Evolutionary conservation across 805 yeast genomes (phyloP), one percentile per base, ranked within the genome.

Genomic region (Ogataea naganishii): DNA sequence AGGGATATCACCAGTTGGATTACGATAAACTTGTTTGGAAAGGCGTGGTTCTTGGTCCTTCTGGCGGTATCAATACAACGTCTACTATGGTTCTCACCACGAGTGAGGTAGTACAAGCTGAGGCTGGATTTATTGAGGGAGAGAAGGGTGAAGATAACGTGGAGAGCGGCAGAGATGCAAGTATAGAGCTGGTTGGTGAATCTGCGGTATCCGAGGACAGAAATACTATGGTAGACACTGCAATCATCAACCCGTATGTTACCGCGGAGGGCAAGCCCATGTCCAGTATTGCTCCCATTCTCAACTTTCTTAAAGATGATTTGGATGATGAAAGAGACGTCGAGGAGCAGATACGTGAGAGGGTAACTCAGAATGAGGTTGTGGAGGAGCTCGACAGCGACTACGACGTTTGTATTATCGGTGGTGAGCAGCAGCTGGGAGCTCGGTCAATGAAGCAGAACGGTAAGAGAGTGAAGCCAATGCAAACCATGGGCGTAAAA

Each of bases 11-110:
- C 11, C 49, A 47, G 19, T 41, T 84, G n/a, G 62, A 75, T 24
- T 67, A 73, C 4, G 56, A 59, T 0, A 62, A 64, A 24, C 56
- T 85, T 10, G 38, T 84, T 10, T 85, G 95, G 95, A 81, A 80
- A 43, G 86, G 88, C 1, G 66, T 82, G 54, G 67, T 82, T n/a
- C 68, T 75, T 43, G 94, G 94, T 0, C 89, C 92, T 0, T 78
- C 88, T 0, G 85, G 92, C 14, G 95, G 94, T 10, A 77, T 84
- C 20, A 80, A 80, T 43, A 72, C 80, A 0, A 74, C 72, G 0
- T 65, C 72, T 2, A 60, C 69, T 1, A 49, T 47, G 55, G 58
- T 55, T 21, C 28, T 51, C 6, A 55, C 61, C 0, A 31, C 44
- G 4, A 33, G 32, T 9, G 34, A 35, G n/a, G 14, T 20, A 26